Evolutionary conservation across 768 basidiomycete genomes (phyloP).

Genomic region (Macrolepiota albuminosa): DNA sequence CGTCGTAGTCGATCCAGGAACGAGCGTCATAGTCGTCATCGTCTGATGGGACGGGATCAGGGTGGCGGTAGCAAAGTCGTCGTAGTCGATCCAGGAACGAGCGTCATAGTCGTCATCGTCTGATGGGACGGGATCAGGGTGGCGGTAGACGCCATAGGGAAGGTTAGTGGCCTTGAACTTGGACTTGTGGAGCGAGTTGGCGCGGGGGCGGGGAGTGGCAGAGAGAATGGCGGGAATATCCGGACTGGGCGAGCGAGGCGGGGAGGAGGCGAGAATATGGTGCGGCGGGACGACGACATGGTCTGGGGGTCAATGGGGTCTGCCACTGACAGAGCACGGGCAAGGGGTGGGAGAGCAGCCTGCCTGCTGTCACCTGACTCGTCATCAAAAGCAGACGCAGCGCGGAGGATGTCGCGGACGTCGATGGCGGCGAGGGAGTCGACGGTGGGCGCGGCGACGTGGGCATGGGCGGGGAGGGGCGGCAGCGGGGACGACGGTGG

Average conservation of each 20-base stretch:
- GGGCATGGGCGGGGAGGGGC: conserved; percentile 54
- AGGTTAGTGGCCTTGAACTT: neutral
- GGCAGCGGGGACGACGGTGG: conserved; percentile 60
- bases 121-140: neutral
- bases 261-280: conserved; percentile 17
- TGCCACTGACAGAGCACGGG: neutral
- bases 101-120: conserved; percentile 20
- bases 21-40: conserved; percentile 20
- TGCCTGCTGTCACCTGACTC: conserved; percentile 3
- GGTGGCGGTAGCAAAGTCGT: conserved; percentile 12
- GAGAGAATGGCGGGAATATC: conserved; percentile 22
- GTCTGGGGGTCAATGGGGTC: neutral
- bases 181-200: neutral
- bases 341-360: conserved; percentile 2
- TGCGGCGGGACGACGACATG: conserved; percentile 43
- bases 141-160: neutral
- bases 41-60: neutral
- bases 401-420: conserved; percentile 23
- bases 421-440: conserved; percentile 32
- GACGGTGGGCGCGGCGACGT: neutral
- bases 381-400: conserved; percentile 18
- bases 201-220: conserved; percentile 16
- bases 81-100: conserved; percentile 19
- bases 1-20: conserved; percentile 20
- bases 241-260: conserved; percentile 17